phyloP scores from a whole-genome alignment of 192 early-diverging fungal species.

The Coemansia nantahalensis region DNA sequence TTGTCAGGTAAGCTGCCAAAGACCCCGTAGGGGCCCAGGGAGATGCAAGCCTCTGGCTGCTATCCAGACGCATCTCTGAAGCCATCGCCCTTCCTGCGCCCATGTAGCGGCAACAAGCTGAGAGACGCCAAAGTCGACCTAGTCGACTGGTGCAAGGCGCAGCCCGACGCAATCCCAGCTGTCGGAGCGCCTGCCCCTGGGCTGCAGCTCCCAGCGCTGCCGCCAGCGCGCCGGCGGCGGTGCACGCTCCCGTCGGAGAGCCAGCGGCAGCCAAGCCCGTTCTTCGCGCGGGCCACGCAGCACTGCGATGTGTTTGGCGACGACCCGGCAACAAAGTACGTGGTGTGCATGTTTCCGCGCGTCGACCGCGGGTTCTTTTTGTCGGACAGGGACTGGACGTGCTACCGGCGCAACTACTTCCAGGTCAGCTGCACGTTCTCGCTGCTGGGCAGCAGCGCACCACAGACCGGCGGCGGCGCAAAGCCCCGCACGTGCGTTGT shows the following conservation, averaged over 20 bases:
- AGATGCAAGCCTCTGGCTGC: too few relatives aligned
- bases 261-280: slow-evolving; percentile 27
- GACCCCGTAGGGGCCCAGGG: too few relatives aligned
- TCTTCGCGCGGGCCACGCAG: slow-evolving; percentile 68
- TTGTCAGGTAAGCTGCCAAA: slow-evolving; percentile 16
- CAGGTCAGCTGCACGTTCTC: slow-evolving; percentile 61
- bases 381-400: slow-evolving; percentile 87
- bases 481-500: slow-evolving; percentile 54
- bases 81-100: too few relatives aligned
- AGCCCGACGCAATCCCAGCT: neutral
- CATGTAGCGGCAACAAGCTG: slow-evolving; percentile 5
- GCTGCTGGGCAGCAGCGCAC: slow-evolving; percentile 33
- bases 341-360: slow-evolving; percentile 65
- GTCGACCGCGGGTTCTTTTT: slow-evolving; percentile 94
- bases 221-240: slow-evolving; percentile 11
- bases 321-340: slow-evolving; percentile 60
- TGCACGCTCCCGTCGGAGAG: slow-evolving; percentile 16
- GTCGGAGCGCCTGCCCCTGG: neutral
- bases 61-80: neutral
- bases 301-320: slow-evolving; percentile 62
- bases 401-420: slow-evolving; percentile 95
- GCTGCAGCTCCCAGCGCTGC: too few relatives aligned
- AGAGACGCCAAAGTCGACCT: slow-evolving; percentile 8
- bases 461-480: slow-evolving; percentile 53
- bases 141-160: slow-evolving; percentile 21